phyloP scores from a whole-genome alignment of 2,329 filamentous ascomycete species.

The Fusarium kyushuense region DNA sequence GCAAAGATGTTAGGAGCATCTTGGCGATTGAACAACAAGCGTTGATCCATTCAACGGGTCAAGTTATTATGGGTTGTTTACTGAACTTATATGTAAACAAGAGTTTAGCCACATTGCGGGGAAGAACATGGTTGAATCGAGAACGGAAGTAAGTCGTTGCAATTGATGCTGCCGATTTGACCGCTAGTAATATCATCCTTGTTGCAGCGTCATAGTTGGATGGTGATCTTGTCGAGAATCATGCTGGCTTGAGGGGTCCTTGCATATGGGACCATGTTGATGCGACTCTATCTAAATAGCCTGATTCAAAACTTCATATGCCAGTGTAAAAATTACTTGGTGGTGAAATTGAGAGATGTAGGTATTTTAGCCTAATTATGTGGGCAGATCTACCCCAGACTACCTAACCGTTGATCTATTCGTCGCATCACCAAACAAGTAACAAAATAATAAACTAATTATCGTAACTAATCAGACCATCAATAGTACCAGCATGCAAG shows the following conservation, averaged over 20 bases:
- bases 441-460: neutral
- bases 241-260: slow-evolving; percentile 12
- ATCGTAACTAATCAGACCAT: slow-evolving; percentile 53
- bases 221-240: slow-evolving; percentile 18
- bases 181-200: slow-evolving; percentile 11
- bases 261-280: neutral
- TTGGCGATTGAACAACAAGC: neutral
- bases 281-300: slow-evolving; percentile 5
- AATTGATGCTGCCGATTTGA: slow-evolving; percentile 14
- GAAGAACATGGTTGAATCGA: slow-evolving; percentile 1
- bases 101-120: slow-evolving; percentile 15
- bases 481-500: slow-evolving; percentile 55
- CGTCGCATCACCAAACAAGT: neutral
- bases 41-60: neutral
- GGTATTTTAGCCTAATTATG: slow-evolving; percentile 18
- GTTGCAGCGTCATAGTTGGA: neutral
- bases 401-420: neutral
- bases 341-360: neutral
- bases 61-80: neutral
- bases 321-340: neutral
- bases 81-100: neutral
- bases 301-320: slow-evolving; percentile 2
- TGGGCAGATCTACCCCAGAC: neutral
- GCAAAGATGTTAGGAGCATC: slow-evolving; percentile 11
- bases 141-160: neutral